Conservation (phyloP, 208 protist species). For the Dictyostelium gargantuum region DNA sequence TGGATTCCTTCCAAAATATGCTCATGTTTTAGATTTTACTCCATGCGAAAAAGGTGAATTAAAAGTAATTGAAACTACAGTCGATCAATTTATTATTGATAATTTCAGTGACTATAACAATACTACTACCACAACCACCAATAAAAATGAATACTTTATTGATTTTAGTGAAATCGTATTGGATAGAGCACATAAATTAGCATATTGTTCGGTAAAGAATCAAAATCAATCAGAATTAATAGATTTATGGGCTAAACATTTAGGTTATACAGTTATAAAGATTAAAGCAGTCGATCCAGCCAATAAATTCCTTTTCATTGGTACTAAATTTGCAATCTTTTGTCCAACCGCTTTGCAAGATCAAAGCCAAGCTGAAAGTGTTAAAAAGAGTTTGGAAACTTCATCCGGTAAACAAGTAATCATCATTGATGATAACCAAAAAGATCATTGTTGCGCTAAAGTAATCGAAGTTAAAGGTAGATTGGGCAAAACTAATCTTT, state of each 20-base stretch:
- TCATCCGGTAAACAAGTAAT: slow-evolving; percentile 14
- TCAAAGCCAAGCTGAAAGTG: background rate
- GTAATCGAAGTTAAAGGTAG: slow-evolving; percentile 73
- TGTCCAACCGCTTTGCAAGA: background rate
- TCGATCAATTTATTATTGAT: background rate
- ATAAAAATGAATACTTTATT: background rate
- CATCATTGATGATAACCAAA: slow-evolving; percentile 72
- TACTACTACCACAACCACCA: background rate
- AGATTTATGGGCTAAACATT: slow-evolving; percentile 59
- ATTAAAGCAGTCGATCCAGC: background rate
- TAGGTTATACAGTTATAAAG: slow-evolving; percentile 67
- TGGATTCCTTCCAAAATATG: slow-evolving; percentile 8
- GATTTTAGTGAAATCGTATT: slow-evolving; percentile 65
- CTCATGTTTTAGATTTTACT: slow-evolving; percentile 21
- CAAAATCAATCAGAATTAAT: slow-evolving; percentile 18
- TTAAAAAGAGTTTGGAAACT: background rate
- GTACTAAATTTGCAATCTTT: background rate
- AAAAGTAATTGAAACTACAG: background rate
- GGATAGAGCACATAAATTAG: slow-evolving; percentile 72
- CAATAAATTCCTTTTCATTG: slow-evolving; percentile 12
- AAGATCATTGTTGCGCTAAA: slow-evolving; percentile 79
- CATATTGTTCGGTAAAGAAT: slow-evolving; percentile 65
- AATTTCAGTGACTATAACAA: background rate
- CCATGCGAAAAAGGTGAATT: background rate
- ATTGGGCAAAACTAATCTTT: background rate